Evolutionary conservation across 148 eudicot genomes (phyloP).

Genomic region (Arctostaphylos glauca): DNA sequence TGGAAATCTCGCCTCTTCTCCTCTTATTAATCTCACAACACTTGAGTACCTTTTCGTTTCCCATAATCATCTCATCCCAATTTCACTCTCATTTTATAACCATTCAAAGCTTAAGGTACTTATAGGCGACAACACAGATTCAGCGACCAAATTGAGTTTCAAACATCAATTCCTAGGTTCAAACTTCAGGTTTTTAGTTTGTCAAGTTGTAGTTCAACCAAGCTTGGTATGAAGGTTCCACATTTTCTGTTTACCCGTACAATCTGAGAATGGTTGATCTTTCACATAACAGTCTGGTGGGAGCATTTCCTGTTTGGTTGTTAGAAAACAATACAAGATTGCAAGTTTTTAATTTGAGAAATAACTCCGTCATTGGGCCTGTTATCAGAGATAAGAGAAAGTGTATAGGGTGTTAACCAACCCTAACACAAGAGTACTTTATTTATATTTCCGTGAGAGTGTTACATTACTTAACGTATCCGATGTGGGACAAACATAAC

Average conservation of each 20-base stretch:
- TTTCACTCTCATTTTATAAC: constrained; percentile 4
- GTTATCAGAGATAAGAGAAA: no score
- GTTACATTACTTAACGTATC: no score
- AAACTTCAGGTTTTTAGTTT: constrained; percentile 4
- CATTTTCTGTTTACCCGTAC: constrained; percentile 7
- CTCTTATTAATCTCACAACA: not conserved
- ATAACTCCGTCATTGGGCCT: not conserved
- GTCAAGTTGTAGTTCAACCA: not conserved
- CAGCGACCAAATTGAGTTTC: not conserved
- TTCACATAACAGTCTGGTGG: not conserved
- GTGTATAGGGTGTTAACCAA: no score
- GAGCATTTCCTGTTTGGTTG: constrained; percentile 20
- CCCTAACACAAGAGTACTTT: no score
- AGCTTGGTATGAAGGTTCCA: not conserved
- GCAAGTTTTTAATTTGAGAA: not conserved
- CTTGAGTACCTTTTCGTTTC: not conserved
- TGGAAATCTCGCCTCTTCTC: no score
- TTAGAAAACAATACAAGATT: not conserved
- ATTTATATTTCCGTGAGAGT: no score
- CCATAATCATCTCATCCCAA: not conserved
- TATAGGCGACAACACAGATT: not conserved
- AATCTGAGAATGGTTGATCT: not conserved
- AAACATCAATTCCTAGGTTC: not conserved
- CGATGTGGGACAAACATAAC: no score
- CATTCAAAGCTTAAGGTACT: constrained; percentile 9